phyloP scores from a whole-genome alignment of 2,329 filamentous ascomycete genomes.

The Didymella glomerata region DNA sequence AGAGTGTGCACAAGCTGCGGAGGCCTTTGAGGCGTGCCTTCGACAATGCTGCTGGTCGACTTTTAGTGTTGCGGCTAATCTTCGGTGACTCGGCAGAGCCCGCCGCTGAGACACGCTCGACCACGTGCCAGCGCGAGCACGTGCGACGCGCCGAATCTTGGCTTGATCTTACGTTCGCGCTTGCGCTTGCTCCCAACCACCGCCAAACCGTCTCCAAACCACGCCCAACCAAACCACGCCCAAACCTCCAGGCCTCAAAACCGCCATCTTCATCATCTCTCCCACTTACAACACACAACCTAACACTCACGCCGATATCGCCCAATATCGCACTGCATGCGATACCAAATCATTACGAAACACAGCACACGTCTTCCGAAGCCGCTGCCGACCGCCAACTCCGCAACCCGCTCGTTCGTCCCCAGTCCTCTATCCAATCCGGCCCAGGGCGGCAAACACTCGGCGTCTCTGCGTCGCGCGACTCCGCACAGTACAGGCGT shows the following conservation, averaged over 20 bases:
- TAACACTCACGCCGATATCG: background rate
- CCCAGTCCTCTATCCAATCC: constrained; percentile 7
- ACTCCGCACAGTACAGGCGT: constrained; percentile 4
- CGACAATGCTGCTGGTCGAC: no score
- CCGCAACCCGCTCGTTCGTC: constrained; percentile 10
- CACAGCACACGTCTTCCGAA: background rate
- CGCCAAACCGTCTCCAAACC: background rate
- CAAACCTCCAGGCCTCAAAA: background rate
- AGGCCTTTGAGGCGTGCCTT: no score
- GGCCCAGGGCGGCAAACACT: constrained; percentile 3
- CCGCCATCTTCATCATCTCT: background rate
- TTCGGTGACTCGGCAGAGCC: no score
- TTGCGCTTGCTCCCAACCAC: background rate
- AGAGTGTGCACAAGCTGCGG: no score
- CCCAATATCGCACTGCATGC: background rate
- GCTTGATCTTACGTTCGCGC: background rate
- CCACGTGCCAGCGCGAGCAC: background rate
- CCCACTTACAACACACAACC: background rate
- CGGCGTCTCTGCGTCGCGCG: constrained; percentile 6
- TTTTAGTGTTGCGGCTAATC: no score
- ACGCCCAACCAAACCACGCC: background rate
- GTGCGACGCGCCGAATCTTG: background rate
- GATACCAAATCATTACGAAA: background rate
- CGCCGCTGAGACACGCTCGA: no score
- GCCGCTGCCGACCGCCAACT: background rate